These are phyloP conservation scores for Kregervanrija delftensis DNA, from an alignment of 805 yeast genomes.

Conservation along the genomic window DNA sequence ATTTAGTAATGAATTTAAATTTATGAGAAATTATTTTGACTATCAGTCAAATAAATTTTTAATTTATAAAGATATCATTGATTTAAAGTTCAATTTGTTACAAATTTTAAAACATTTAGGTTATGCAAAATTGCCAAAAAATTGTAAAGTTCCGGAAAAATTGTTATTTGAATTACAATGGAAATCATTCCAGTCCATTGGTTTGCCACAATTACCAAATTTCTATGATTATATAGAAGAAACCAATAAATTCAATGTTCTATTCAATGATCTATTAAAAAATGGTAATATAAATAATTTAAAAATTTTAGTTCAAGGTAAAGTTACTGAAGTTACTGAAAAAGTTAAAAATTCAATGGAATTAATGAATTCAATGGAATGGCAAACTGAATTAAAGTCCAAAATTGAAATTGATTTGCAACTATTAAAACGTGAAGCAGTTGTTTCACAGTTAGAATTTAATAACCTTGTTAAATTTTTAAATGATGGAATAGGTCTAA, in stretches of 20 bases:
- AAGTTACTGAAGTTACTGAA: constrained; percentile 8
- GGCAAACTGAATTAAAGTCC: constrained; percentile 4
- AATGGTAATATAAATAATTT: constrained; percentile 10
- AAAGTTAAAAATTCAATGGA: constrained; percentile 7
- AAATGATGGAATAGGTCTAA: neutral
- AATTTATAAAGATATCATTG: constrained; percentile 13
- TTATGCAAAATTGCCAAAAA: constrained; percentile 22
- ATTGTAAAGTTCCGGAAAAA: constrained; percentile 24
- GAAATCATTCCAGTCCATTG: constrained; percentile 76
- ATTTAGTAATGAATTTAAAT: constrained; percentile 8
- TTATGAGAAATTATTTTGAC: constrained; percentile 11
- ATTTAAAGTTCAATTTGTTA: constrained; percentile 17
- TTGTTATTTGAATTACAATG: constrained; percentile 51
- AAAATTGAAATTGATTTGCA: constrained; percentile 1
- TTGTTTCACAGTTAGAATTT: constrained; percentile 4
- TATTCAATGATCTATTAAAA: constrained; percentile 10
- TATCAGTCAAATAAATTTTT: constrained; percentile 7
- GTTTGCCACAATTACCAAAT: constrained; percentile 62
- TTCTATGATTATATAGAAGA: constrained; percentile 31
- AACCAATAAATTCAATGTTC: constrained; percentile 10
- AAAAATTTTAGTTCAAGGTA: constrained; percentile 9
- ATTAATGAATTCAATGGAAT: constrained; percentile 2
- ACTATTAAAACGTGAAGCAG: constrained; percentile 4
- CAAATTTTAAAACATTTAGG: constrained; percentile 21
- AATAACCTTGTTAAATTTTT: neutral